Evolutionary conservation across 1,139 yeast species (phyloP), one percentile per base, ranked within the genome.

Genomic region (Blastobotrys persicus): DNA sequence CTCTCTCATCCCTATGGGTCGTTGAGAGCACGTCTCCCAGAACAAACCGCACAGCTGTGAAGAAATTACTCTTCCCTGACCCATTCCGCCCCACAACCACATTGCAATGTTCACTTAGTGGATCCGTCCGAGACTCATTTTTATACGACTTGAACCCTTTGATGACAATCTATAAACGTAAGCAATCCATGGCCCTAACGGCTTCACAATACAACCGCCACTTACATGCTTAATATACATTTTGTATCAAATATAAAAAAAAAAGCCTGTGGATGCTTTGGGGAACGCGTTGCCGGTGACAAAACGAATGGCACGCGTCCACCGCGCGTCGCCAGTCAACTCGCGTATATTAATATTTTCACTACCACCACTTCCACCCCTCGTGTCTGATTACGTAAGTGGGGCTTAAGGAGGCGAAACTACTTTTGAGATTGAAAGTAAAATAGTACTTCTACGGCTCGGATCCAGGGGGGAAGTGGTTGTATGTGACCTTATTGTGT

Each of bases 81-180:
- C 99, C 99, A 67, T 92, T 92, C 47, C 96, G 73, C 2, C 99
- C 99, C 28, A 92, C 74, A 12, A 92, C 89, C 26, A 91, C 95
- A 67, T 92, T 92, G 64, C 85, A 87, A 52, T 81, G 79, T 0
- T 95, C 94, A 0, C 95, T 85, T 46, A 92, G 72, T 26, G 78
- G 75, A 44, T 87, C 95, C 14, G 92, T 80, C 7, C 80, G 77
- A 0, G 96, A 88, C 45, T 88, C 82, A 64, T 87, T 85, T 71
- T 87, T 85, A 68, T 89, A 92, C 54, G 98, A 91, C 69, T 89
- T 89, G 74, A 92, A 92, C 42, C 98, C 98, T 65, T 89, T 95
- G 53, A 92, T 87, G 12, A 80, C 77, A 43, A 91, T 80, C 71
- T 78, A 44, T 20, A 40, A 41, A 9, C 17, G 39, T 35, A 23